Evolutionary conservation across 2,329 filamentous ascomycete genomes (phyloP).

Genomic region (Pezicula radicicola): DNA sequence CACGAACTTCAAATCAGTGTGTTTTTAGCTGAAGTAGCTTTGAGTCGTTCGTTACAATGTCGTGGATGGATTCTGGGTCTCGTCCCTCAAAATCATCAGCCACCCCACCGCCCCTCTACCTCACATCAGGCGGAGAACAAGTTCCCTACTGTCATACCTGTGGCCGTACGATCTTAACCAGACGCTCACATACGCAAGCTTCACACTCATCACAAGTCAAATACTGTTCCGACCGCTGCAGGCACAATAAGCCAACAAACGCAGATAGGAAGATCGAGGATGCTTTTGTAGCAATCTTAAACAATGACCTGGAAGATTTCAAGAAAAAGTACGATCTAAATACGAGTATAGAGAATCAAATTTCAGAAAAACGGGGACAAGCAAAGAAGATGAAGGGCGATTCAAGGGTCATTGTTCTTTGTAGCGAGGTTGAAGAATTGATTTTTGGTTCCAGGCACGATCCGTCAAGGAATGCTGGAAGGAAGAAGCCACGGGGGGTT

Average conservation of each 20-base stretch:
- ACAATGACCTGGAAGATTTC: neutral
- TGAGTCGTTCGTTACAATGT: neutral
- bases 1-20: no score
- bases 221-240: slow-evolving; percentile 56
- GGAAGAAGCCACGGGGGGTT: slow-evolving; percentile 37
- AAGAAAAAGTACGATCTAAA: slow-evolving; percentile 3
- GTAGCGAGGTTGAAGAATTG: slow-evolving; percentile 44
- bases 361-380: slow-evolving; percentile 22
- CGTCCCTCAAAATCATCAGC: slow-evolving; percentile 13
- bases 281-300: slow-evolving; percentile 38
- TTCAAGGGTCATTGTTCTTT: slow-evolving; percentile 43
- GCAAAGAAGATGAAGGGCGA: slow-evolving; percentile 44
- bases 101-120: slow-evolving; percentile 51
- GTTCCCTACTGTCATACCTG: slow-evolving; percentile 56
- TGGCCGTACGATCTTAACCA: slow-evolving; percentile 45
- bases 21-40: no score
- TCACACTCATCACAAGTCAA: slow-evolving; percentile 30
- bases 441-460: slow-evolving; percentile 46
- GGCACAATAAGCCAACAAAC: slow-evolving; percentile 45
- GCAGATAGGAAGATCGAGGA: slow-evolving; percentile 50
- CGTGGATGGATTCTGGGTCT: slow-evolving; percentile 1
- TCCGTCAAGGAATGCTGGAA: slow-evolving; percentile 40
- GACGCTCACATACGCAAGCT: slow-evolving; percentile 21
- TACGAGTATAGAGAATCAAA: slow-evolving; percentile 31
- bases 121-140: slow-evolving; percentile 38